Conservation (phyloP, 2,329 filamentous ascomycete genomes). For the Tolypocladium amazonense region DNA sequence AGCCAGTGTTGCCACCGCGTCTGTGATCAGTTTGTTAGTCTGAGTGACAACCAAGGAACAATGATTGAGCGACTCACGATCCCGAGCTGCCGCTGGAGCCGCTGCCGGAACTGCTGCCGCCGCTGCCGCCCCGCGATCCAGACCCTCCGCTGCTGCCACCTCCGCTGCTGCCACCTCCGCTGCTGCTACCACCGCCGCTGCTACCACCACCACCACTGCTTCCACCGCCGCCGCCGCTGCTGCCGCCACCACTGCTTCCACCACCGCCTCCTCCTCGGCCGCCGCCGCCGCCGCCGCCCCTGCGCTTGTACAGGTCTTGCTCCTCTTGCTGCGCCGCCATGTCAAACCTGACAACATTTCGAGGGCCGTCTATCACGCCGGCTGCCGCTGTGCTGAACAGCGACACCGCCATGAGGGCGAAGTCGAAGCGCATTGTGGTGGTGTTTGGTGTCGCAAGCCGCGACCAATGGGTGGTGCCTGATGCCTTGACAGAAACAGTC, state of each 20-base stretch:
- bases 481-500: not conserved
- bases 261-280: constrained; percentile 25
- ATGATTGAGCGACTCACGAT: constrained; percentile 3
- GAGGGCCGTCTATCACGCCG: constrained; percentile 5
- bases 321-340: constrained; percentile 13
- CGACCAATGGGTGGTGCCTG: not conserved
- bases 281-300: constrained; percentile 47
- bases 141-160: constrained; percentile 2
- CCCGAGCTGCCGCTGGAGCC: constrained; percentile 3
- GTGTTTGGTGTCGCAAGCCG: not conserved
- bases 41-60: not conserved
- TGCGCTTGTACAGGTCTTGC: constrained; percentile 47
- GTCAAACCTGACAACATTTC: constrained; percentile 13
- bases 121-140: constrained; percentile 8
- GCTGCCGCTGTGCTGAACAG: constrained; percentile 5
- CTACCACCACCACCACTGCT: constrained; percentile 6
- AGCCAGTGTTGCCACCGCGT: constrained; percentile 13
- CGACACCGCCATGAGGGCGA: constrained; percentile 2
- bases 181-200: constrained; percentile 9
- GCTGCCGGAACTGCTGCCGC: constrained; percentile 5
- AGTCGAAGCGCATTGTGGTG: constrained; percentile 6
- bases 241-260: constrained; percentile 11
- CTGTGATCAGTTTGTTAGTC: constrained; percentile 8
- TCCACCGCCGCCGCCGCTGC: constrained; percentile 4
- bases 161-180: constrained; percentile 4